phyloP scores from a whole-genome alignment of 2,329 filamentous ascomycete genomes.

The Ascomycota sp. region DNA sequence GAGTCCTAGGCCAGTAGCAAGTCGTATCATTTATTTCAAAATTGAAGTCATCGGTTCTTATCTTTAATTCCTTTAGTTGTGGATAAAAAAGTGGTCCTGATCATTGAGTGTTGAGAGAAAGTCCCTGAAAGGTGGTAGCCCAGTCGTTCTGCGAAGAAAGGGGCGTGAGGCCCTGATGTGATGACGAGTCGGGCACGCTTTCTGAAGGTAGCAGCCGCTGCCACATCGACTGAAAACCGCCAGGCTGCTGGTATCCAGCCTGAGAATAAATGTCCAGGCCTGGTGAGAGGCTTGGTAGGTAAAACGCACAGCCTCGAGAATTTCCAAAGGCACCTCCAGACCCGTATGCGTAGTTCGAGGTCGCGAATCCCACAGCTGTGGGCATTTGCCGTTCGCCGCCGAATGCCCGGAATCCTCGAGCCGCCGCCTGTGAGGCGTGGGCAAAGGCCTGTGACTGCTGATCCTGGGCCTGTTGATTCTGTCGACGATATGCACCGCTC shows the following conservation, averaged over 20 bases:
- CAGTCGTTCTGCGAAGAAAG: constrained; percentile 34
- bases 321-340: constrained; percentile 13
- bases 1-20: too few relatives aligned
- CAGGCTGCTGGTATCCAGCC: constrained; percentile 13
- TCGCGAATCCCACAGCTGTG: constrained; percentile 14
- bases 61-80: too few relatives aligned
- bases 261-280: constrained; percentile 11
- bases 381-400: constrained; percentile 20
- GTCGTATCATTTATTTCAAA: too few relatives aligned
- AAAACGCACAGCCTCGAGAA: constrained; percentile 10
- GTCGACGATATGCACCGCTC: constrained; percentile 22
- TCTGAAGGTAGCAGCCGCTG: constrained; percentile 24
- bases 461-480: constrained; percentile 20
- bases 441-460: constrained; percentile 15
- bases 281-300: constrained; percentile 9
- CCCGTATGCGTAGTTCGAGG: constrained; percentile 15
- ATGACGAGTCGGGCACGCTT: constrained; percentile 13
- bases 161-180: constrained; percentile 19
- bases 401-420: constrained; percentile 22
- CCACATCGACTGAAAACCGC: constrained; percentile 25
- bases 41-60: too few relatives aligned
- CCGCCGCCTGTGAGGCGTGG: constrained; percentile 14
- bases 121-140: constrained; percentile 43
- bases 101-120: constrained; percentile 48
- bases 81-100: too few relatives aligned